Evolutionary conservation across 2,329 filamentous ascomycete species (phyloP).

Genomic region (Periconia sp.): DNA sequence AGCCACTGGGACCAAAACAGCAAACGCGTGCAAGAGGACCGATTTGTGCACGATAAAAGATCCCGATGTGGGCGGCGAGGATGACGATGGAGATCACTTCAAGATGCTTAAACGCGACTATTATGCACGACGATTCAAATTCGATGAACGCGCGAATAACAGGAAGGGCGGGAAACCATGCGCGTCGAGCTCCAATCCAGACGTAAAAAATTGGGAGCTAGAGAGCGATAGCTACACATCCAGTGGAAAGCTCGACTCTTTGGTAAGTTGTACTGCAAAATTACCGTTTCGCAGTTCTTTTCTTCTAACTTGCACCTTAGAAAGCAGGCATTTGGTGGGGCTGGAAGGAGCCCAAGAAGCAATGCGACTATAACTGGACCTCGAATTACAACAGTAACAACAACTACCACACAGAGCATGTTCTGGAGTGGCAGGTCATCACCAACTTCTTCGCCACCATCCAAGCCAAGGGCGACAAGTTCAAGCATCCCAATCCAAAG

Average conservation of each 20-base stretch:
- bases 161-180: not conserved
- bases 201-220: not conserved
- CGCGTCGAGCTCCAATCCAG: not conserved
- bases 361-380: not conserved
- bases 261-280: not conserved
- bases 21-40: not conserved
- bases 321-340: not conserved
- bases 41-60: not conserved
- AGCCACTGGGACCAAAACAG: not conserved
- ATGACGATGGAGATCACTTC: not conserved
- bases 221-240: not conserved
- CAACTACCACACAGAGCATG: not conserved
- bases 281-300: not conserved
- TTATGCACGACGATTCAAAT: not conserved
- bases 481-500: conserved; percentile 3
- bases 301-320: not conserved
- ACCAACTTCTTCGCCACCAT: conserved; percentile 1
- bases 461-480: not conserved
- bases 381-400: not conserved
- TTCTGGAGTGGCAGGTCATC: conserved; percentile 1
- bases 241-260: not conserved
- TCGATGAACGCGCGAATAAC: not conserved
- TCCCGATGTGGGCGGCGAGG: not conserved
- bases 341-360: not conserved
- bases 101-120: not conserved